Evolutionary conservation across 2,329 filamentous ascomycete genomes (phyloP).

Genomic region (Lithohypha guttulata): DNA sequence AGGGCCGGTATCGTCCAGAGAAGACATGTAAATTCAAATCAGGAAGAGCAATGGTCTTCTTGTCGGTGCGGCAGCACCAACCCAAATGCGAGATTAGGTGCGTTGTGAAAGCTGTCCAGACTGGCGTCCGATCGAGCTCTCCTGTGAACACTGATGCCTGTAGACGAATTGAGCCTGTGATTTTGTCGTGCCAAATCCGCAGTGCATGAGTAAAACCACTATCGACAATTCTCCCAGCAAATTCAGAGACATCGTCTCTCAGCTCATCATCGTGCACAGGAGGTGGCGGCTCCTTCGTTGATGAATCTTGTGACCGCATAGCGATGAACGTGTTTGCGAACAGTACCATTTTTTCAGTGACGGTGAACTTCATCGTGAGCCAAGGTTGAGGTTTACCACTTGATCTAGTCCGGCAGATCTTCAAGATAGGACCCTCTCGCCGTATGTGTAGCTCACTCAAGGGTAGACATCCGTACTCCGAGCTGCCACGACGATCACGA

Average conservation of each 20-base stretch:
- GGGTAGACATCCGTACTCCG: constrained; percentile 39
- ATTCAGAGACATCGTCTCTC: constrained; percentile 37
- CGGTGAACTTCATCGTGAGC: constrained; percentile 38
- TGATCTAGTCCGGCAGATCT: constrained; percentile 28
- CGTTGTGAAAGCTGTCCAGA: constrained; percentile 51
- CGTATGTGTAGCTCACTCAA: constrained; percentile 36
- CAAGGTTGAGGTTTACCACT: constrained; percentile 5
- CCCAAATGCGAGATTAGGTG: constrained; percentile 34
- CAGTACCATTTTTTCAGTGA: constrained; percentile 39
- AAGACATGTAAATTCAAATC: constrained; percentile 45
- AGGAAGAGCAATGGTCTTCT: constrained; percentile 37
- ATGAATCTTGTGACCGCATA: constrained; percentile 45
- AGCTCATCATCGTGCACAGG: constrained; percentile 40
- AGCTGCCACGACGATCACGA: constrained; percentile 31
- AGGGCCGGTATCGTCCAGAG: constrained; percentile 39
- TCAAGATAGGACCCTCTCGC: constrained; percentile 30
- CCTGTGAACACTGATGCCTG: constrained; percentile 47
- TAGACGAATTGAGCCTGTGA: constrained; percentile 43
- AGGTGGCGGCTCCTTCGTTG: constrained; percentile 19
- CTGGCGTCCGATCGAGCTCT: constrained; percentile 37
- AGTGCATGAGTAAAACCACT: constrained; percentile 43
- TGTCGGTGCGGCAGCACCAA: constrained; percentile 35
- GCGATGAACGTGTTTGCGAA: constrained; percentile 39
- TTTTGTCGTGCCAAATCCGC: constrained; percentile 42
- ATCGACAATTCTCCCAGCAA: constrained; percentile 43